Base-by-base conservation (phyloP, 1,139 yeast genomes). In the Suhomyces taliae region DNA sequence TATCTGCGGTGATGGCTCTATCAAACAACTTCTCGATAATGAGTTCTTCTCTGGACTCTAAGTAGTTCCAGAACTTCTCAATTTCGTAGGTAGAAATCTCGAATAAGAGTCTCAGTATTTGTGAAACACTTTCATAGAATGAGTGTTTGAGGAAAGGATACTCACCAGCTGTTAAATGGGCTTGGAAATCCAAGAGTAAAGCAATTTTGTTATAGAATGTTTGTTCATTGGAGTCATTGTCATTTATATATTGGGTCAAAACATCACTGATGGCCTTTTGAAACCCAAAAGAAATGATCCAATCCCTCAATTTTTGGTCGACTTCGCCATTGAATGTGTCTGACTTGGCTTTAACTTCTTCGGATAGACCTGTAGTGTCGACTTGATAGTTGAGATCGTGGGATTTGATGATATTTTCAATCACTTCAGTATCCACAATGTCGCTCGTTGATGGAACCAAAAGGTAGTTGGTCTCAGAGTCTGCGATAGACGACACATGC, bases 31-130 rank as follows among this genome's bases (percentile, higher is more conserved):
- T 52, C 1, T 50, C 44, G 27, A 53, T 46, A 12, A 73, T 60
- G 8, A 57, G 27, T 2, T 42, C 38, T 14, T 58, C 52, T 43
- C 79, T 59, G 4, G 72, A 47, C 48, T 74, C 80, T 50, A 75
- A 48, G 44, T 66, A 73, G 39, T 52, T 43, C 79, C 79, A 75
- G 50, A 73, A 70, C 11, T 44, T 45, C 9, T 62, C 65, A 7
- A 69, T 56, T 9, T 55, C 51, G 3, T 47, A 34, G 6, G 66
- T 57, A 6, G 69, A 59, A 4, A 59, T 52, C 34, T 58, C 56
- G 36, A 61, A 53, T 24, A 68, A 52, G 19, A 58, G 48, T 7
- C 59, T 58, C 58, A 60, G 59, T 4, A 62, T 51, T 14, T 51
- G 60, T 6, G 61, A 52, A 7, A 67, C 42, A 31, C 61, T 46